phyloP scores from a whole-genome alignment of 2,329 filamentous ascomycete genomes.

The Pestalotiopsis sp. region DNA sequence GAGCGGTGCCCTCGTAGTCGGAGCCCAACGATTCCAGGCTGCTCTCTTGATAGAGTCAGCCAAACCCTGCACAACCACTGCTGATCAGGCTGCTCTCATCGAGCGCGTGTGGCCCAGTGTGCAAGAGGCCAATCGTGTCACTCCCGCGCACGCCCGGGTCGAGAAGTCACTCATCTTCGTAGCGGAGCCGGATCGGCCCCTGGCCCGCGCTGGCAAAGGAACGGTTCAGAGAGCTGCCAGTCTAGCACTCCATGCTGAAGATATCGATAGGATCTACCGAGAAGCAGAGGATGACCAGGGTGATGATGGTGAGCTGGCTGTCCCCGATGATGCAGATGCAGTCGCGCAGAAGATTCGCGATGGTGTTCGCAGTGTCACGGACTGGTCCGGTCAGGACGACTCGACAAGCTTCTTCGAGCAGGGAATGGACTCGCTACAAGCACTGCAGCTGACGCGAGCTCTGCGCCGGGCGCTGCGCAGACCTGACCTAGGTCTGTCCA shows the following conservation, averaged over 20 bases:
- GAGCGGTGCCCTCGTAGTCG: not conserved
- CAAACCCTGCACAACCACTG: not conserved
- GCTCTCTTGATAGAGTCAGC: not conserved
- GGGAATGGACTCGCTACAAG: constrained; percentile 18
- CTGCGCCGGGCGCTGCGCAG: constrained; percentile 7
- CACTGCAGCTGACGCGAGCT: constrained; percentile 13
- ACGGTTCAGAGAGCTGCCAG: not conserved
- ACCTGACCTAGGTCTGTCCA: constrained; percentile 12
- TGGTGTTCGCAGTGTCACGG: not conserved
- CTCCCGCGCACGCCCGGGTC: not conserved
- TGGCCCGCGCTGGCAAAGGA: not conserved
- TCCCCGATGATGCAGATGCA: not conserved
- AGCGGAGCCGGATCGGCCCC: not conserved
- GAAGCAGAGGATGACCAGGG: not conserved
- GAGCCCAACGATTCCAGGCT: not conserved
- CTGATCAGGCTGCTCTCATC: not conserved
- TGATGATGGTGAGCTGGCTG: not conserved
- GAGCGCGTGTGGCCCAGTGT: not conserved
- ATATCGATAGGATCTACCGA: not conserved
- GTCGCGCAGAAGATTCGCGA: not conserved
- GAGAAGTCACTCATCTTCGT: not conserved
- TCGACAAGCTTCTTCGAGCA: constrained; percentile 14
- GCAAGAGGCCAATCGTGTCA: not conserved
- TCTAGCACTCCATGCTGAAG: not conserved
- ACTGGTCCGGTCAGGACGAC: not conserved